Evolutionary conservation across 129 eudicot species (phyloP), one percentile per base, ranked within the genome.

Genomic region (Helichrysum umbraculigerum): DNA sequence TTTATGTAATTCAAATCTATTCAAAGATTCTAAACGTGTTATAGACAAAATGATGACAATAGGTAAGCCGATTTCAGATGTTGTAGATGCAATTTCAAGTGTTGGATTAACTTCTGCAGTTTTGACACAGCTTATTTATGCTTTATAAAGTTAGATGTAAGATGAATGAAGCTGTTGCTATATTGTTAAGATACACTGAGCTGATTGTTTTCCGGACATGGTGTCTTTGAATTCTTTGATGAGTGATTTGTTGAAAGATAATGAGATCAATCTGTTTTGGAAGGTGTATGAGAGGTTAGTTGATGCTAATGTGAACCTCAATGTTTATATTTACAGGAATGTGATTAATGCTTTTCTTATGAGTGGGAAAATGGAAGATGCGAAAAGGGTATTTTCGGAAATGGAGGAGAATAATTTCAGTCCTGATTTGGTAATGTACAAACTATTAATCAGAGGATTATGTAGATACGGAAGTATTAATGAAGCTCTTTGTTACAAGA

Each of bases 251-350:
- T 83, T 83, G 59, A 79, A 71, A 54, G 44, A 59, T 71, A 60
- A 80, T 44, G 71, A 68, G 73, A 66, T 76, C 79, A 75, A 72
- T 15, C 72, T 84, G 81, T 76, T 83, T 79, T 83, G 84, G 82
- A 79, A 79, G 63, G 79, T 79, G 34, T 75, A 80, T 37, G 61
- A 71, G 76, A 69, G 29, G 32, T 60, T 83, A 52, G 2, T 6
- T 16, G 82, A 83, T 30, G 81, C n/a, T 1, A 47, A 76, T 10
- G 68, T 75, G 34, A 28, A 16, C 9, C 68, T 21, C 44, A 76
- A 83, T 79, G 81, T 65, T 57, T 84, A 79, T 57, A 84, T 33
- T 0, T 76, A 75, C 20, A 71, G 79, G 12, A 67, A 71, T 84
- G 30, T 84, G 84, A 77, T 83, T 21, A 56, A 60, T n/a, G 84